Conservation (phyloP, 257 asterid genomes). For the Solanum arcanum region DNA sequence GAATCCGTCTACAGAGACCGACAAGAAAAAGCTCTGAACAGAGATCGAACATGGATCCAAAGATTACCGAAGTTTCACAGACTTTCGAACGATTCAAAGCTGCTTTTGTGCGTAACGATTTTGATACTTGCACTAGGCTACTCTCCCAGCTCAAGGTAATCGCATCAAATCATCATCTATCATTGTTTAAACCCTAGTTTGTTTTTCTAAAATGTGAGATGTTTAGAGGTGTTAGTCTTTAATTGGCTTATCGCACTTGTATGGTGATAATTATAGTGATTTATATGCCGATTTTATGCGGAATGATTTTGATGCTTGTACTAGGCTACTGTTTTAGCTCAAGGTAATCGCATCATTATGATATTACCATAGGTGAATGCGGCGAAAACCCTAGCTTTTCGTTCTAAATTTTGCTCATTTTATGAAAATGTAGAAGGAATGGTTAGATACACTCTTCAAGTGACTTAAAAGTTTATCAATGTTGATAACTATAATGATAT, state of each 20-base stretch:
- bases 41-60: constrained; percentile 51
- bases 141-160: constrained; percentile 81
- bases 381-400: background rate
- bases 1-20: background rate
- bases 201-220: background rate
- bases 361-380: background rate
- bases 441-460: background rate
- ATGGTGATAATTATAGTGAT: background rate
- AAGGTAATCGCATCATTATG: constrained; percentile 25
- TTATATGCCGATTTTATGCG: constrained; percentile 36
- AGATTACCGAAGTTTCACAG: constrained; percentile 51
- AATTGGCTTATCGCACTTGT: background rate
- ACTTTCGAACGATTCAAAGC: constrained; percentile 71
- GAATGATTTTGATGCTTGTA: constrained; percentile 52
- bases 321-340: constrained; percentile 54
- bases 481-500: background rate
- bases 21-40: background rate
- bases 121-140: constrained; percentile 40
- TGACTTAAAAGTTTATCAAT: background rate
- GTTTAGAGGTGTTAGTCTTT: background rate
- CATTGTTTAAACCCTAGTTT: background rate
- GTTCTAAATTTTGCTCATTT: background rate
- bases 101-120: constrained; percentile 57
- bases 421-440: background rate
- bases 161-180: background rate